Base-by-base conservation (phyloP, 768 basidiomycete species). In the Pleurotus citrinopileatus region DNA sequence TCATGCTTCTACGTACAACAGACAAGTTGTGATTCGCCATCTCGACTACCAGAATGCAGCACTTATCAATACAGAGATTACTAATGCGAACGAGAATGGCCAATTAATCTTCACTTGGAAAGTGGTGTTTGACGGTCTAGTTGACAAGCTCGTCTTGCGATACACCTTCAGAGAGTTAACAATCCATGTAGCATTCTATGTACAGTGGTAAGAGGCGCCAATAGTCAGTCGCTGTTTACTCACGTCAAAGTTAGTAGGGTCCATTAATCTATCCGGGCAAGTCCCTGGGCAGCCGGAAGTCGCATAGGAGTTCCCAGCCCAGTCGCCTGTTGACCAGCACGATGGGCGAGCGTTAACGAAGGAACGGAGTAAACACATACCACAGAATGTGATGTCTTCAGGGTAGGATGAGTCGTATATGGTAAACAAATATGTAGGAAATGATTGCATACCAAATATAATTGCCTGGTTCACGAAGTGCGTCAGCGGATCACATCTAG, bases 111-210 rank as follows among this genome's bases (percentile, higher is more conserved):
- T 17, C 20, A 9, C 7, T n/a, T n/a, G n/a, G n/a, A n/a, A n/a
- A 4, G 48, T 34, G 22, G 17, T 23, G 10, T 37, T 51, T 12
- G 48, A 17, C 17, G 48, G 32, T 36, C 32, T 17, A 19, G 48
- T 51, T n/a, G 68, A 65, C 36, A 88, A 61, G 7, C 65, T 64
- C 61, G 81, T 79, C 62, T 84, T 82, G 55, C 75, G 75, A 67
- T 89, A 92, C 19, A 91, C 86, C 63, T 89, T 88, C 38, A 92
- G 72, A 3, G 74, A 82, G 63, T 91, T 91, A 61, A 92, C 91
- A 57, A 77, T 82, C 89, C 90, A 91, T 0, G 84, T 79, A 0
- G 89, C 88, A 65, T 90, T 90, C 89, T 91, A 57, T 37, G 47
- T 17, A 26, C n/a, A n/a, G n/a, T n/a, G n/a, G n/a, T n/a, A n/a